Evolutionary conservation across 768 basidiomycete genomes (phyloP), one percentile per base, ranked within the genome.

Genomic region (Tylopilus vinaceipallidus): DNA sequence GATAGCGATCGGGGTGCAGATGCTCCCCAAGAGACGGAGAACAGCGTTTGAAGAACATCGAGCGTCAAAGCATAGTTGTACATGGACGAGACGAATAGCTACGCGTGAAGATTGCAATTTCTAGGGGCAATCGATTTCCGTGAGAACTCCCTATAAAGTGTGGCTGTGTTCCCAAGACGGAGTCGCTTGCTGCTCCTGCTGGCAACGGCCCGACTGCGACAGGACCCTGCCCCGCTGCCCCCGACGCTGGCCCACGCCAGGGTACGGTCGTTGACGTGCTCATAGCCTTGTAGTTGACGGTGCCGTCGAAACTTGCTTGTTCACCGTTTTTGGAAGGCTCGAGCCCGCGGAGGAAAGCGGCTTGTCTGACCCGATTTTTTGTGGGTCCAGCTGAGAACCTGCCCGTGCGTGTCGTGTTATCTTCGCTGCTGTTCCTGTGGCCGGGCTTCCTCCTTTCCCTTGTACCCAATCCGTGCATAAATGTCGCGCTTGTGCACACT

Each of bases 251-350:
- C n/a, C n/a, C n/a, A 29, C 12, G 27, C 6, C 27, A 29, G 27
- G 12, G 12, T 29, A 29, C 6, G 27, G 12, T 29, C 35, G 29
- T 47, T 42, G 46, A 17, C 23, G 7, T 34, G 11, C 24, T 37
- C 47, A 51, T 42, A 23, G 52, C 56, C 45, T 47, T 34, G 37
- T 49, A 47, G 26, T 34, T 30, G 44, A 44, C 54, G 45, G 52
- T 7, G 22, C 38, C 17, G 3, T 43, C 27, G 12, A 39, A 26
- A 34, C 42, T 13, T 5, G 20, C 34, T 42, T 45, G 49, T 62
- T 50, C 52, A 9, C 16, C n/a, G n/a, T n/a, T 49, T 63, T 65
- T 54, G 63, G 62, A 47, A 65, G 6, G 16, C 16, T 45, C 35
- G 52, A 29, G 43, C 52, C 52, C 1, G 14, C 29, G 32, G 36